Evolutionary conservation across 768 basidiomycete genomes (phyloP), one percentile per base, ranked within the genome.

Genomic region (Auriscalpium vulgare): DNA sequence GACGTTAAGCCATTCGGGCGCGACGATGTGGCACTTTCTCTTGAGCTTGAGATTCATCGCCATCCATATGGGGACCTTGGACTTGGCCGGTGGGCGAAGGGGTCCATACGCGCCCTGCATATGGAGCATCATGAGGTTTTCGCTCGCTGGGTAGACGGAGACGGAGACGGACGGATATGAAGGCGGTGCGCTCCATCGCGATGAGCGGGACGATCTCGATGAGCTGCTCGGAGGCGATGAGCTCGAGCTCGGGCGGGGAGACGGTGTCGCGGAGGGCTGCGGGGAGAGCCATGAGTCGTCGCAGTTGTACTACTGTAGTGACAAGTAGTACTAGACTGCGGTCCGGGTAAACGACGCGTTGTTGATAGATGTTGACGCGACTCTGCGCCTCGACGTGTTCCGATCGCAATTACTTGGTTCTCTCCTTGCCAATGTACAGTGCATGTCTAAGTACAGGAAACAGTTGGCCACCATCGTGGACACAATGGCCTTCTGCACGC

Each of bases 61-160:
- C 76, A 99, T 86, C 97, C 97, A 99, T 4, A 98, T 74, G 1
- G 97, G 97, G n/a, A 98, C 83, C 61, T 79, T 79, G 38, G 86
- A 78, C 68, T 88, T 88, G 56, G 82, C 79, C 6, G 95, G 95
- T 1, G 97, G 95, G 7, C 86, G 78, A 53, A 99, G 81, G 17
- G 97, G 95, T 2, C 97, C 97, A 63, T 92, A 97, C 52, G 87
- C 85, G 53, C 92, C 94, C 93, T 97, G 37, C 29, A 29, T 7
- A 58, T 29, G 43, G 23, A 37, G 47, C 23, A 11, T 14, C 37
- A 54, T 14, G 56, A 50, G 50, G 16, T 14, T 19, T 23, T 17
- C 38, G 49, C 35, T 8, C 17, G 21, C 11, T 45, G 29, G 37
- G 17, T 38, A 9, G 21, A 49, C 2, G 49, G 53, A 52, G 21